Conservation (phyloP, 192 early-diverging fungal genomes). For the Gamsiella multidivaricata region DNA sequence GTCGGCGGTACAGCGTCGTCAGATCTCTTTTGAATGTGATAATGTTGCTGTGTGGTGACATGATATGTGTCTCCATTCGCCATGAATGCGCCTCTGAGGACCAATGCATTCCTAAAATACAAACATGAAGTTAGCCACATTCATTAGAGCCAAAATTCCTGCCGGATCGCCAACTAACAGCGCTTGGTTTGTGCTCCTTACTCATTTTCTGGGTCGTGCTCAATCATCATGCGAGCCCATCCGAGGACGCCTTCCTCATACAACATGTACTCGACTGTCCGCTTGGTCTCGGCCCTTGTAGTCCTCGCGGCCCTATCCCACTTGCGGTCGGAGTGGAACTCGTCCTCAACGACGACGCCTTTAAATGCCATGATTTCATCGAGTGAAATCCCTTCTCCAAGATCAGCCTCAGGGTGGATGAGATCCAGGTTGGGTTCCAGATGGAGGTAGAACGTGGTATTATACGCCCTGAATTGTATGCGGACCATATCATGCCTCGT, state of each 20-base stretch:
- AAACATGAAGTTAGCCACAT: constrained; percentile 4
- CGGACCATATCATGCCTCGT: constrained; percentile 63
- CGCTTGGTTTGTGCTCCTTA: constrained; percentile 6
- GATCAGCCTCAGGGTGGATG: constrained; percentile 70
- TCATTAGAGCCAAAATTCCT: neutral
- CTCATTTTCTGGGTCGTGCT: constrained; percentile 39
- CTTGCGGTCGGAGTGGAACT: constrained; percentile 35
- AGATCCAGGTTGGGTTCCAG: constrained; percentile 77
- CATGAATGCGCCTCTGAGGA: constrained; percentile 70
- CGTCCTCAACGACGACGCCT: constrained; percentile 59
- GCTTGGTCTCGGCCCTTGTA: constrained; percentile 20
- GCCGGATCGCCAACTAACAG: too few relatives aligned
- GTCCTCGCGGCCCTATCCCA: constrained; percentile 35
- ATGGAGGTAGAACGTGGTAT: constrained; percentile 72
- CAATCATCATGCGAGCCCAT: constrained; percentile 65
- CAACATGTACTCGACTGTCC: constrained; percentile 51
- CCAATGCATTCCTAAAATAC: constrained; percentile 37
- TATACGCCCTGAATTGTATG: constrained; percentile 68
- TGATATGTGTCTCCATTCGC: constrained; percentile 65
- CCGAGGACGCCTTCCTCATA: constrained; percentile 60
- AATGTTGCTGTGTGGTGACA: constrained; percentile 65
- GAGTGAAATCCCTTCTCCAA: constrained; percentile 31
- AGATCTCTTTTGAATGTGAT: constrained; percentile 61
- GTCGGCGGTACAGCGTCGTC: constrained; percentile 60
- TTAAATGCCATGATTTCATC: constrained; percentile 65